These are phyloP conservation scores for Clarkia xantiana DNA, from an alignment of 345 rosid species.

Conservation along the genomic window DNA sequence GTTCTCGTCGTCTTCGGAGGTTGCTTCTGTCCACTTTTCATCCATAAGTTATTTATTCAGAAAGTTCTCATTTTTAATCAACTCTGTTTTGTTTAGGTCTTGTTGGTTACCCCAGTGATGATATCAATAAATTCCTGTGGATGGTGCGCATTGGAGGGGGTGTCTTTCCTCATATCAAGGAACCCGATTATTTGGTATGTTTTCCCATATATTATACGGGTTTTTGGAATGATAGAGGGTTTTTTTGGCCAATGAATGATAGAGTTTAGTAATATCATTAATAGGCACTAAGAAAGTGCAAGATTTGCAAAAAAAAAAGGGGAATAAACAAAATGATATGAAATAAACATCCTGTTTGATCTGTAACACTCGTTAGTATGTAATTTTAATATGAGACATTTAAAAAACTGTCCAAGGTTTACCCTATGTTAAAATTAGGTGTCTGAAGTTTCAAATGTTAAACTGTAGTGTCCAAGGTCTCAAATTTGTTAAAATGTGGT, in stretches of 20 bases:
- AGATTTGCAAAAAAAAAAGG: too few relatives aligned
- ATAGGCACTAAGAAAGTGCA: too few relatives aligned
- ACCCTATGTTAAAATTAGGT: too few relatives aligned
- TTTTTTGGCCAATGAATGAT: too few relatives aligned
- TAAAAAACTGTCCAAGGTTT: too few relatives aligned
- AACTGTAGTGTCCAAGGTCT: too few relatives aligned
- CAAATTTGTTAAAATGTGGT: too few relatives aligned
- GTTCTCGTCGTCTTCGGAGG: conserved; percentile 99
- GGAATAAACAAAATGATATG: background rate
- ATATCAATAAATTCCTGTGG: conserved; percentile 96
- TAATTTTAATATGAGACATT: too few relatives aligned
- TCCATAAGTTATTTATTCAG: background rate
- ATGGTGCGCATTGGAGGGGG: conserved; percentile 99
- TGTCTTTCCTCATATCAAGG: conserved; percentile 93
- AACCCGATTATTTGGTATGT: conserved; percentile 83
- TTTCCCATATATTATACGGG: background rate
- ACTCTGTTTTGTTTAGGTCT: conserved; percentile 37
- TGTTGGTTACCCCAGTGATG: conserved; percentile 98
- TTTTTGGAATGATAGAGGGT: too few relatives aligned
- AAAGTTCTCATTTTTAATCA: conserved; percentile 19
- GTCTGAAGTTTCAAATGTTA: too few relatives aligned
- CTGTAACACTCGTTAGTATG: too few relatives aligned
- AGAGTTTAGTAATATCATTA: too few relatives aligned
- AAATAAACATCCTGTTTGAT: background rate
- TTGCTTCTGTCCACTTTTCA: conserved; percentile 20